Evolutionary conservation across 2,329 filamentous ascomycete species (phyloP).

Genomic region (Thelonectria olida): DNA sequence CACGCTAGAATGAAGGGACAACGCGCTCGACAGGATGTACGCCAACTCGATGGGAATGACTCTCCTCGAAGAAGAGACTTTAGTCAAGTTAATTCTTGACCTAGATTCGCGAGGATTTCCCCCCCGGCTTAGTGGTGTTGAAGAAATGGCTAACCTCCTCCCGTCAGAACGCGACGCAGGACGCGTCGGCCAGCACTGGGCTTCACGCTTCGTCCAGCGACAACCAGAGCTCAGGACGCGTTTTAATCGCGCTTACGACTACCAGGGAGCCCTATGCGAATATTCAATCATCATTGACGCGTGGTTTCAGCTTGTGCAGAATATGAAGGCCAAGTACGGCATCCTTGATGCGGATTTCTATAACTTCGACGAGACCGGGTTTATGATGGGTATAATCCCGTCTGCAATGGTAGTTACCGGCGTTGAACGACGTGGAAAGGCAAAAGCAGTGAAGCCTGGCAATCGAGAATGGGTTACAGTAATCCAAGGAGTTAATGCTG

Average conservation of each 20-base stretch:
- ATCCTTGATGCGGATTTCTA: neutral
- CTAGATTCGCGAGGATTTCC: neutral
- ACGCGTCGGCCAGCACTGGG: too few species aligned
- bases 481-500: neutral
- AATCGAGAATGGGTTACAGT: neutral
- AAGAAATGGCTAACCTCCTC: too few species aligned
- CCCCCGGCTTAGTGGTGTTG: too few species aligned
- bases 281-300: too few species aligned
- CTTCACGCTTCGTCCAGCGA: too few species aligned
- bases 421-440: neutral
- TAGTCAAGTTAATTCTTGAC: neutral
- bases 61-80: neutral
- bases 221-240: too few species aligned
- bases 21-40: neutral
- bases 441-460: neutral
- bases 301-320: too few species aligned
- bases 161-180: neutral
- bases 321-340: neutral
- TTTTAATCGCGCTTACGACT: too few species aligned
- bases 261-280: too few species aligned
- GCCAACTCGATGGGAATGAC: neutral
- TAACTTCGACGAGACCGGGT: neutral
- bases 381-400: neutral
- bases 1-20: neutral
- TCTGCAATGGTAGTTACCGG: neutral